These are phyloP conservation scores for Cryptococcus sp. DNA, from an alignment of 1,284 basidiomycete genomes.

Conservation along the genomic window DNA sequence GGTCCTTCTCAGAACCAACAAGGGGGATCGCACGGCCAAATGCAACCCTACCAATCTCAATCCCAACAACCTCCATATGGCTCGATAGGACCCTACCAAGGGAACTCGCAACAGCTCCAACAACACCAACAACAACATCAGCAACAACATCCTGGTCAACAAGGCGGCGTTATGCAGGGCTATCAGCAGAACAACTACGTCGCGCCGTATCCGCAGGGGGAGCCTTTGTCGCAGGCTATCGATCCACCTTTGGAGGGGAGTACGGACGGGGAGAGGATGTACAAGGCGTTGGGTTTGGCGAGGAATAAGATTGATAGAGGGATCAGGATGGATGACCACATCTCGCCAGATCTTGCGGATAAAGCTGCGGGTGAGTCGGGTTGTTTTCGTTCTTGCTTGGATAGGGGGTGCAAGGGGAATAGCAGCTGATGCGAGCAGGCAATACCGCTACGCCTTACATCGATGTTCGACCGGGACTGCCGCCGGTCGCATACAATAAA, in stretches of 20 bases:
- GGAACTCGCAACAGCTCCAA: not conserved
- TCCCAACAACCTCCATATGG: not conserved
- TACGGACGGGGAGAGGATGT: conserved; percentile 38
- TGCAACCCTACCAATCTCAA: not conserved
- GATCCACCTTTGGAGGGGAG: conserved; percentile 5
- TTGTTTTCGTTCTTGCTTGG: too few relatives aligned
- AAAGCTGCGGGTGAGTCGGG: too few relatives aligned
- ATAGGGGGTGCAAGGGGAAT: not conserved
- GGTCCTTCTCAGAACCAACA: not conserved
- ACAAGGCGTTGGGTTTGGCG: conserved; percentile 35
- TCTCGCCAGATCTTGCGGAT: conserved; percentile 31
- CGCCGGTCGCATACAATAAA: conserved; percentile 21
- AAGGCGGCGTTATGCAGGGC: not conserved
- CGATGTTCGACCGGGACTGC: conserved; percentile 15
- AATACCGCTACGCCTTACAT: too few relatives aligned
- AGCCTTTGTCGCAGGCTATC: not conserved
- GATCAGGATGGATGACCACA: conserved; percentile 32
- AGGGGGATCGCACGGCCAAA: not conserved
- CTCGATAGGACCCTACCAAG: not conserved
- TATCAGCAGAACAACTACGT: not conserved
- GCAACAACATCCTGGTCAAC: not conserved
- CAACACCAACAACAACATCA: conserved; percentile 3
- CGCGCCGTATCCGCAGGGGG: not conserved
- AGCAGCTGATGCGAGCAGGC: too few relatives aligned
- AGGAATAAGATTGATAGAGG: conserved; percentile 34